Evolutionary conservation across 75 land plant species (phyloP), one percentile per base, ranked within the genome.

Genomic region (Pinus tabuliformis): DNA sequence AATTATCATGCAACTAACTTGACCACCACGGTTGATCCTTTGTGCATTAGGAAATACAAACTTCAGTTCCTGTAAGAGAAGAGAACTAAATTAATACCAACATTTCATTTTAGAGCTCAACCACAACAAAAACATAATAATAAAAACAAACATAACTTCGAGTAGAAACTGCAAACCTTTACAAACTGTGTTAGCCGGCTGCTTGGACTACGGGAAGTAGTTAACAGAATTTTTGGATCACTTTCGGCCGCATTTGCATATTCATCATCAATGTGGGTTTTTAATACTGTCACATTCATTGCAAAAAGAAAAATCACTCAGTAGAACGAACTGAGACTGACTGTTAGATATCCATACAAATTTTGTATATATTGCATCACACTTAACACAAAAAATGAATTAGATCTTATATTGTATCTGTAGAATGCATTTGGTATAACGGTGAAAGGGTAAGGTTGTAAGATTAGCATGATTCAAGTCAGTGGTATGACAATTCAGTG

Each of bases 191-290:
- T 83, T 30, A 97, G 92, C 18, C 93, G 93, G 36, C 90, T 87
- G 81, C 99, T 97, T 18, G 99, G 99, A 79, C 95, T 74, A 2
- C 99, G 82, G 52, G 99, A 97, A 52, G 99, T 97, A 12, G 98
- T 97, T 62, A 97, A 63, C 68, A 97, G 83, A 74, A 97, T 97
- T 73, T 92, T 97, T 39, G 99, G 99, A 81, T 97, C 95, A 36
- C 65, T 78, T 56, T 82, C 89, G 0, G 88, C 45, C 18, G 96
- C 98, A 91, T 83, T 89, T 58, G 98, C 94, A 86, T 95, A 97
- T 77, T 97, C 99, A 85, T 97, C 99, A 80, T 97, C 99, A 72
- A 97, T 95, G 63, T 80, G 86, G 30, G 83, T 83, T 70, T 62
- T 86, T 3, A 86, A 90, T 61, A 89, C 98, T 91, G 57, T 72